Evolutionary conservation across 2,329 filamentous ascomycete genomes (phyloP).

Genomic region (Pseudocercospora fijiensis): DNA sequence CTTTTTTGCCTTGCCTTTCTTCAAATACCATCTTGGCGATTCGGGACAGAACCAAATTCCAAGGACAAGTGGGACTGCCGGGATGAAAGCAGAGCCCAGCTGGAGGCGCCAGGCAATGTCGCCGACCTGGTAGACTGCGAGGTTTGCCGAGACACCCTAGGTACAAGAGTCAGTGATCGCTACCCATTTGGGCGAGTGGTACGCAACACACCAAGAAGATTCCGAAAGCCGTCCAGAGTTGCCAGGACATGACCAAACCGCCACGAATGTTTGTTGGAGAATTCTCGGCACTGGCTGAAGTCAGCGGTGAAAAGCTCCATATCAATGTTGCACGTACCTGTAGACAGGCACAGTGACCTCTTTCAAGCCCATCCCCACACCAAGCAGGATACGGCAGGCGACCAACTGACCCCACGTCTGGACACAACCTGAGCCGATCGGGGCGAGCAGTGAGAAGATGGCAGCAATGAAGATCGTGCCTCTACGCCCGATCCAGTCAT

Average conservation of each 20-base stretch:
- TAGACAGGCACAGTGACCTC: slow-evolving; percentile 50
- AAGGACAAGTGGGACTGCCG: slow-evolving; percentile 59
- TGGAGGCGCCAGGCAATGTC: slow-evolving; percentile 61
- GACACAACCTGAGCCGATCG: slow-evolving; percentile 60
- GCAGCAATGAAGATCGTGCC: slow-evolving; percentile 42
- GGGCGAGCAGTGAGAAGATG: slow-evolving; percentile 59
- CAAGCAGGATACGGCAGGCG: slow-evolving; percentile 66
- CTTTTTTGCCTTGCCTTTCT: slow-evolving; percentile 24
- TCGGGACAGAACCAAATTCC: slow-evolving; percentile 51
- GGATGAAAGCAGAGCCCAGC: slow-evolving; percentile 64
- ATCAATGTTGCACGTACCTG: background rate
- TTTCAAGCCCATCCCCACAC: slow-evolving; percentile 50
- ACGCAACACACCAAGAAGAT: slow-evolving; percentile 56
- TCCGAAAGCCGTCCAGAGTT: slow-evolving; percentile 53
- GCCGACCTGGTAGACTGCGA: slow-evolving; percentile 49
- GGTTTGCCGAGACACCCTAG: background rate
- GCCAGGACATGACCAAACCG: slow-evolving; percentile 38
- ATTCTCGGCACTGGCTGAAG: slow-evolving; percentile 35
- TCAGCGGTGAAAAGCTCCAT: background rate
- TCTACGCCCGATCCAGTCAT: slow-evolving; percentile 36
- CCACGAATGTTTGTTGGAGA: slow-evolving; percentile 52
- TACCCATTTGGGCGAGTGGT: background rate
- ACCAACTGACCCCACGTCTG: slow-evolving; percentile 71
- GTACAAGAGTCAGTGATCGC: background rate
- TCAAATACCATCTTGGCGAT: slow-evolving; percentile 32